Conservation (phyloP, 192 early-diverging fungal species). For the Coemansia pectinata region DNA sequence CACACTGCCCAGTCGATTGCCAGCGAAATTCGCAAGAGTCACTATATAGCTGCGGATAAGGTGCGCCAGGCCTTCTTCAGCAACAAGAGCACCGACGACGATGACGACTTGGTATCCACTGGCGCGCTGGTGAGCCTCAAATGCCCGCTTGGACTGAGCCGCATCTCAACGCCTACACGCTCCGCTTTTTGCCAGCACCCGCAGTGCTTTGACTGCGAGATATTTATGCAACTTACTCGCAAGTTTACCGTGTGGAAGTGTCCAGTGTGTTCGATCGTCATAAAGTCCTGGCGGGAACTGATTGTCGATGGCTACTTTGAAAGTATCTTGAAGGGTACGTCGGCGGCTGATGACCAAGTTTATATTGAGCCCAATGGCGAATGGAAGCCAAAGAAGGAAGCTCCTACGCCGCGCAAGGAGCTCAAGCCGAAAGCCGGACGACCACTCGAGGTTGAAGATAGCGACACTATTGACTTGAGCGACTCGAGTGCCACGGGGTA, state of each 20-base stretch:
- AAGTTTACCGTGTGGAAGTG: conserved; percentile 70
- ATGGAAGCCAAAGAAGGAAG: conserved; percentile 42
- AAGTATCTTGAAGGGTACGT: conserved; percentile 34
- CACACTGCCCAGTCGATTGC: conserved; percentile 32
- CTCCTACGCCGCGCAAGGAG: conserved; percentile 43
- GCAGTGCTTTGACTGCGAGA: conserved; percentile 82
- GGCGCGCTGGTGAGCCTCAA: conserved; percentile 69
- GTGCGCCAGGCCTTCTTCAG: conserved; percentile 46
- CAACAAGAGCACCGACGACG: conserved; percentile 57
- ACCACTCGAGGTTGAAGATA: conserved; percentile 12
- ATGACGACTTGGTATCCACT: conserved; percentile 66
- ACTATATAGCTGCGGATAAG: conserved; percentile 11
- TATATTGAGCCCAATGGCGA: conserved; percentile 38
- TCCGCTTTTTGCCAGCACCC: conserved; percentile 68
- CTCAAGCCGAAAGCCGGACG: conserved; percentile 4
- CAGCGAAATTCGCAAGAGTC: conserved; percentile 19
- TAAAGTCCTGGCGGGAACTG: conserved; percentile 58
- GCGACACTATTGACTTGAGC: conserved; percentile 33
- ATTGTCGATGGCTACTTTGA: conserved; percentile 69
- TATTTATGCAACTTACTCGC: conserved; percentile 72
- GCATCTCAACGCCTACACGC: conserved; percentile 65
- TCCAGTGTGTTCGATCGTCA: conserved; percentile 68
- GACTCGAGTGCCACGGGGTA: conserved; percentile 7
- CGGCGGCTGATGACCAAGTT: conserved; percentile 37
- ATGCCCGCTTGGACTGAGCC: conserved; percentile 70